phyloP scores from a whole-genome alignment of 2,329 filamentous ascomycete species.

The Cladosporium sp. region DNA sequence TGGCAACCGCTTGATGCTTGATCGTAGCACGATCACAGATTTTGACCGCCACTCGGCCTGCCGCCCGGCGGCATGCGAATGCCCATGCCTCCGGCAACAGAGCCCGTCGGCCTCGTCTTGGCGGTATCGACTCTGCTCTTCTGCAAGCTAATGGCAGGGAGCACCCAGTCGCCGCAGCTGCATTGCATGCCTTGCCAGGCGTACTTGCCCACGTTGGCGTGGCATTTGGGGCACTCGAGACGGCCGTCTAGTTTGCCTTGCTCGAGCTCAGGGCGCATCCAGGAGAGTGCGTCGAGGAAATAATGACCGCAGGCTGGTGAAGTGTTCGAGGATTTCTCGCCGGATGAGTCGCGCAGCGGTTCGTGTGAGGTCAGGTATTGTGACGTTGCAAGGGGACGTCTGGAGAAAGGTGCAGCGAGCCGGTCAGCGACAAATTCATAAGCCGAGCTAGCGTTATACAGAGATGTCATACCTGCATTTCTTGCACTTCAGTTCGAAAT shows the following conservation, averaged over 20 bases:
- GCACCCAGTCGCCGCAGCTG: slow-evolving; percentile 86
- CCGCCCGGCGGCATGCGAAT: slow-evolving; percentile 37
- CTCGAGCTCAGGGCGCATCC: slow-evolving; percentile 89
- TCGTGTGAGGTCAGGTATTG: slow-evolving; percentile 69
- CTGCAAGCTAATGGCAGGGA: slow-evolving; percentile 84
- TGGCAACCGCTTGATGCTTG: not conserved
- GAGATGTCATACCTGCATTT: slow-evolving; percentile 72
- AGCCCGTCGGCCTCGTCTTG: slow-evolving; percentile 27
- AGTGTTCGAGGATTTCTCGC: slow-evolving; percentile 29
- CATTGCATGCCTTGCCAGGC: slow-evolving; percentile 95
- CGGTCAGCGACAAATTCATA: not conserved
- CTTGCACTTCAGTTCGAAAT: slow-evolving; percentile 77
- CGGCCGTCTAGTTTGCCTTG: slow-evolving; percentile 80
- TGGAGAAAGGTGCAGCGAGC: slow-evolving; percentile 31
- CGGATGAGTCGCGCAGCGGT: slow-evolving; percentile 22
- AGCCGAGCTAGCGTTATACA: not conserved
- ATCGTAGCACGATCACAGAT: slow-evolving; percentile 5
- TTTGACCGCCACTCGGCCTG: slow-evolving; percentile 11
- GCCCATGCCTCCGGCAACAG: slow-evolving; percentile 29
- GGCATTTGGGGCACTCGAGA: slow-evolving; percentile 82
- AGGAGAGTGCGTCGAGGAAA: slow-evolving; percentile 88
- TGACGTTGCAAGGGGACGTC: slow-evolving; percentile 62
- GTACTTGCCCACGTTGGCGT: slow-evolving; percentile 83
- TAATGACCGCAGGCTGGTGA: slow-evolving; percentile 71
- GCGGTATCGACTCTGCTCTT: slow-evolving; percentile 79